Evolutionary conservation across 352 stramenopile species (phyloP).

Genomic region (Thraustotheca clavata): DNA sequence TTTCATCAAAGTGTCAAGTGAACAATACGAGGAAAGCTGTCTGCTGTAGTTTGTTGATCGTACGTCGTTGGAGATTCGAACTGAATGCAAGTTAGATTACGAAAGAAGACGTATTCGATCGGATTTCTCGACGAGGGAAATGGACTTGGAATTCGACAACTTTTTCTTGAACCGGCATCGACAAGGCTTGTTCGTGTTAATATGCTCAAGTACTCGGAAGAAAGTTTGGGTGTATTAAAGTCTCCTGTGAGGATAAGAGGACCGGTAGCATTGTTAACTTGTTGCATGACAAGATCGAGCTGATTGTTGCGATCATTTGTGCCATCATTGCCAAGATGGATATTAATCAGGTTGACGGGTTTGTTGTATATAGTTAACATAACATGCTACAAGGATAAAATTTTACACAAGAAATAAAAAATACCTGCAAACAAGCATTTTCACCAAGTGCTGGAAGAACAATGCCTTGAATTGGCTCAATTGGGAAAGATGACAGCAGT

Average conservation of each 20-base stretch:
- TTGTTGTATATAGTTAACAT: neutral
- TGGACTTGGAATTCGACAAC: neutral
- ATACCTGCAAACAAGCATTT: slow-evolving; percentile 18
- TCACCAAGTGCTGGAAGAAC: slow-evolving; percentile 12
- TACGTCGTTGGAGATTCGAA: slow-evolving; percentile 16
- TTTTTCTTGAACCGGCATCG: neutral
- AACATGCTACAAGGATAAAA: neutral
- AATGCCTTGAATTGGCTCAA: neutral
- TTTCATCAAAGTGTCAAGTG: slow-evolving; percentile 8
- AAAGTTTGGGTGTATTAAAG: slow-evolving; percentile 17
- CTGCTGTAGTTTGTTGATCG: slow-evolving; percentile 1
- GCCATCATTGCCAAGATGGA: slow-evolving; percentile 16
- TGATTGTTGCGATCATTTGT: slow-evolving; percentile 6
- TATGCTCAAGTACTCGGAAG: neutral
- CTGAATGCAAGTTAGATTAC: slow-evolving; percentile 16
- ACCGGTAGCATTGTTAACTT: neutral
- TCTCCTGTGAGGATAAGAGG: slow-evolving; percentile 11
- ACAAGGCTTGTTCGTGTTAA: neutral
- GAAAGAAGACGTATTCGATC: slow-evolving; percentile 19
- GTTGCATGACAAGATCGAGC: neutral
- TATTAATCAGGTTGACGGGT: neutral
- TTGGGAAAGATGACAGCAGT: slow-evolving; percentile 7
- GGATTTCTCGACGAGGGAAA: neutral
- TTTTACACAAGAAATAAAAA: neutral
- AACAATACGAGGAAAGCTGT: slow-evolving; percentile 9